Evolutionary conservation across 75 land plant species (phyloP), one percentile per base, ranked within the genome.

Genomic region (Selaginella tamariscina): DNA sequence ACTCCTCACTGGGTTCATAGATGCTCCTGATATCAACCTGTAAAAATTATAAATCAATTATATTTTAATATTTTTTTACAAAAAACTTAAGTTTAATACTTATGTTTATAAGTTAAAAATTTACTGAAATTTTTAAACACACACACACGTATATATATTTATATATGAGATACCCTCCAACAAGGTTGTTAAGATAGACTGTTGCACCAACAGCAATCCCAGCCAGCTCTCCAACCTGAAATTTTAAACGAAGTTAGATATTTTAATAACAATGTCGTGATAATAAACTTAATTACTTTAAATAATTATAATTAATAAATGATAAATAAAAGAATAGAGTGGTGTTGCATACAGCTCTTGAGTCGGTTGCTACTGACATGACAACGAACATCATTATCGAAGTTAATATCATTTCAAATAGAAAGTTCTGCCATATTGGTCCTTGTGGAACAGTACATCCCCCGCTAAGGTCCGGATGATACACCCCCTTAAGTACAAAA

Each of bases 151-250:
- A n/a, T n/a, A n/a, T n/a, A n/a, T n/a, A n/a, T n/a, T n/a, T n/a
- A n/a, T n/a, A n/a, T n/a, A 39, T 15, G 49, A 59, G n/a, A 2
- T n/a, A 59, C 62, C n/a, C 62, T 59, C n/a, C 62, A 23, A 59
- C 23, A n/a, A 59, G 62, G 21, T 59, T 59, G 26, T 59, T 59
- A 5, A 59, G 62, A 59, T 59, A 59, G n/a, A 59, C 62, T 27
- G 62, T 59, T 23, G 62, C 62, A 8, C 62, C 62, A n/a, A 59
- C 62, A 59, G 62, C 62, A 23, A 59, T 59, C 2, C 62, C 62
- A 23, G 62, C 62, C 21, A 59, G n/a, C 26, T 59, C 62, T 59
- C 62, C 62, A 21, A 59, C 62, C 62, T 59, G 26, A 9, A 9
- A 59, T 59, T 9, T 8, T 2, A 9, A 23, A 8, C 26, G n/a